Evolutionary conservation across 805 yeast species (phyloP).

Genomic region (Candida nitratophila): DNA sequence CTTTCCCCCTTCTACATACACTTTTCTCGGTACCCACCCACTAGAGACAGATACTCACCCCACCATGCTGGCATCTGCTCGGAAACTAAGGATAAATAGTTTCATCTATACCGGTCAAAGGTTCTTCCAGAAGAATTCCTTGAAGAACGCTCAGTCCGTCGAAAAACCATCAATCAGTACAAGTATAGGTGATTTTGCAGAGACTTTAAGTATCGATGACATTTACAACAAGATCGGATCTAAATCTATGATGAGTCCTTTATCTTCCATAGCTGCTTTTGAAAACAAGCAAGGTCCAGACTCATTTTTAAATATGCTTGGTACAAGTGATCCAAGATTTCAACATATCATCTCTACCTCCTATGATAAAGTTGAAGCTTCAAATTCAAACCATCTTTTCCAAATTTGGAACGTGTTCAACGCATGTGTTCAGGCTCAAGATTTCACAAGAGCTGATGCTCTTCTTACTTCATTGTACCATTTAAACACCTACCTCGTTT

Average conservation of each 20-base stretch:
- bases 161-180: neutral
- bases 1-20: too few species aligned
- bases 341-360: neutral
- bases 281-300: neutral
- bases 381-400: conserved; percentile 5
- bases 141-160: neutral
- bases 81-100: too few species aligned
- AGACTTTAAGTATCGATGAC: neutral
- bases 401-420: conserved; percentile 64
- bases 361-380: neutral
- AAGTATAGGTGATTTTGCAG: neutral
- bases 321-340: neutral
- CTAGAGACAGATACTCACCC: too few species aligned
- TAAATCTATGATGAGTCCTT: neutral
- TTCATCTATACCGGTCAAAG: neutral
- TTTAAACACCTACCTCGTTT: too few species aligned
- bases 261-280: neutral
- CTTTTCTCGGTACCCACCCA: too few species aligned
- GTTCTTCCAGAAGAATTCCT: neutral
- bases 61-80: too few species aligned
- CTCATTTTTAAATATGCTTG: neutral
- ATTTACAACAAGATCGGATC: neutral
- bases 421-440: conserved; percentile 62
- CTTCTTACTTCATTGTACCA: conserved; percentile 48
- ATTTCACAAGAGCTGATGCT: conserved; percentile 62